Evolutionary conservation across 306 rosid species (phyloP).

Genomic region (Pueraria montana): DNA sequence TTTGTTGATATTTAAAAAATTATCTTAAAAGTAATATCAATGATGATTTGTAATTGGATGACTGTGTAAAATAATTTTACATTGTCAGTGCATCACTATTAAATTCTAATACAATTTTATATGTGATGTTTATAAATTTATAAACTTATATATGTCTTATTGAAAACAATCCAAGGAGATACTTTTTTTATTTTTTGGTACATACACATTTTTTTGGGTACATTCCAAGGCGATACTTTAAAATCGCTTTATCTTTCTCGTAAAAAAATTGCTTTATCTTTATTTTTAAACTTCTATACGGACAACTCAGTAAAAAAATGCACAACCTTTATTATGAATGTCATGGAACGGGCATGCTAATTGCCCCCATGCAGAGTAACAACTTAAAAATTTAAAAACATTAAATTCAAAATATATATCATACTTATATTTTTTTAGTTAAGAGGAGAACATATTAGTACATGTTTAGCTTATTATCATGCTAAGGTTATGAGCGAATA

Average conservation of each 20-base stretch:
- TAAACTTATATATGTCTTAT: neutral
- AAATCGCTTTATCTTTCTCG: too few species aligned
- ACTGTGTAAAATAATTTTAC: too few species aligned
- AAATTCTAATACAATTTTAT: too few species aligned
- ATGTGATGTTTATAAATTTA: neutral
- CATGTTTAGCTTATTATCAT: neutral
- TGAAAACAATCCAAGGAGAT: neutral
- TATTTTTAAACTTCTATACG: neutral
- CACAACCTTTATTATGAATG: slow-evolving; percentile 10
- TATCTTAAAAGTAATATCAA: too few species aligned
- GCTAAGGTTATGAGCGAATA: neutral
- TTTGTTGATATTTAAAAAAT: too few species aligned
- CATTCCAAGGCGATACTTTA: neutral
- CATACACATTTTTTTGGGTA: too few species aligned
- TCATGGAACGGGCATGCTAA: neutral
- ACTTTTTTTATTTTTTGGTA: too few species aligned
- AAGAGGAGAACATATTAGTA: neutral
- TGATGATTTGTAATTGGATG: too few species aligned
- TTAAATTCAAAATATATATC: neutral
- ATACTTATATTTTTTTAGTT: neutral
- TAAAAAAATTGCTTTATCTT: neutral
- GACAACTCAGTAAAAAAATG: neutral
- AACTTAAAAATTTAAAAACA: neutral
- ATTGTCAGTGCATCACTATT: too few species aligned
- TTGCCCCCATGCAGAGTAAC: neutral